Evolutionary conservation across 352 stramenopile species (phyloP).

Genomic region (Globisporangium lucens): DNA sequence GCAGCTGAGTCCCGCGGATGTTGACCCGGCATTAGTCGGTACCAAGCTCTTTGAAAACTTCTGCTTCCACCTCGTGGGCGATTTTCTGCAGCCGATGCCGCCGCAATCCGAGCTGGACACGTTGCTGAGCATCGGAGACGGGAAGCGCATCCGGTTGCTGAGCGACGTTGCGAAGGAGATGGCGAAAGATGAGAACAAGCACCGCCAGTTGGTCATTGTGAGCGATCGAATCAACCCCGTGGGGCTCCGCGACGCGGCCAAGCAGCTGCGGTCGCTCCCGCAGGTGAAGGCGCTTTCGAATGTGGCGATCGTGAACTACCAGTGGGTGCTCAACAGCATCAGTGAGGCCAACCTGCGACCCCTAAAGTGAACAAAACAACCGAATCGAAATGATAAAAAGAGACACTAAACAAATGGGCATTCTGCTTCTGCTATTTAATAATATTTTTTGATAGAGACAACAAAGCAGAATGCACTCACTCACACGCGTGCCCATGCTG

Average conservation of each 20-base stretch:
- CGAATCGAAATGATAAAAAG: background rate
- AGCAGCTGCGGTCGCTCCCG: slow-evolving; percentile 33
- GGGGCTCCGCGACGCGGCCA: slow-evolving; percentile 42
- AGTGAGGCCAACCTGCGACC: slow-evolving; percentile 66
- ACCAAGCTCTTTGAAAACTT: slow-evolving; percentile 69
- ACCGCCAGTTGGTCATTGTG: slow-evolving; percentile 60
- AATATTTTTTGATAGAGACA: slow-evolving; percentile 15
- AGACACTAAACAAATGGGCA: background rate
- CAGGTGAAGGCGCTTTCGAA: slow-evolving; percentile 37
- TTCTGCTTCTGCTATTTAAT: slow-evolving; percentile 14
- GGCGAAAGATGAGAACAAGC: slow-evolving; percentile 43
- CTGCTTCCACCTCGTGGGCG: slow-evolving; percentile 70
- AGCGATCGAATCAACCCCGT: slow-evolving; percentile 71
- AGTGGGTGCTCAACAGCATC: slow-evolving; percentile 87
- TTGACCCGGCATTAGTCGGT: slow-evolving; percentile 32
- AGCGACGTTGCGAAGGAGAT: slow-evolving; percentile 52
- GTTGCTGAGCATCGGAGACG: slow-evolving; percentile 64
- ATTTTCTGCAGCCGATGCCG: slow-evolving; percentile 79
- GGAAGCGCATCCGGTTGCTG: slow-evolving; percentile 49
- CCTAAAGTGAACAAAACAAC: slow-evolving; percentile 18
- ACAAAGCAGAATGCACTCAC: no score
- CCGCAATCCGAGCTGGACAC: slow-evolving; percentile 59
- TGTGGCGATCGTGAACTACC: slow-evolving; percentile 72
- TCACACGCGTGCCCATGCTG: background rate
- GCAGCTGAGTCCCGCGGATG: slow-evolving; percentile 16